Evolutionary conservation across 78 protist genomes (phyloP).

Genomic region (Protostelium mycophagum): DNA sequence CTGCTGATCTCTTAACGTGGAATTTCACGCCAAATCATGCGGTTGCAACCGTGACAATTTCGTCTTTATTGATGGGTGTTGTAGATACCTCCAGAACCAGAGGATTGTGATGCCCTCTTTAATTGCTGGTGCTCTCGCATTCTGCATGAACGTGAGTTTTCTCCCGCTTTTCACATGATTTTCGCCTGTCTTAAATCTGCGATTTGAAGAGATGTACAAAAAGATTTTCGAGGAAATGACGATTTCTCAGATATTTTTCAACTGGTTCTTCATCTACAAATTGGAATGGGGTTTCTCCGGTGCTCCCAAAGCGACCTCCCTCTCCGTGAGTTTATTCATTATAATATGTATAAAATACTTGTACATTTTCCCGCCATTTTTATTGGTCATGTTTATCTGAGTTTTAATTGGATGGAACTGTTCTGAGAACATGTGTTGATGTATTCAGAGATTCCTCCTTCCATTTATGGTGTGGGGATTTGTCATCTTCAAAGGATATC

Average conservation of each 20-base stretch:
- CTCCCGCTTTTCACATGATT: too few species aligned
- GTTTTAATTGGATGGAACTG: too few species aligned
- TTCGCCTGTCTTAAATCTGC: too few species aligned
- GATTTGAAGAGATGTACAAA: too few species aligned
- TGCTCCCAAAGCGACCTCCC: neutral
- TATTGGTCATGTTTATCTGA: too few species aligned
- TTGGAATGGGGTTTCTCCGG: neutral
- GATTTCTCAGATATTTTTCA: neutral
- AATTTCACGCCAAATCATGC: neutral
- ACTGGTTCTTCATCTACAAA: neutral
- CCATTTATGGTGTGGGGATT: neutral
- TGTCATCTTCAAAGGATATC: neutral
- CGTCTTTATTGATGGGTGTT: too few species aligned
- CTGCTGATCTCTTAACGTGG: too few species aligned
- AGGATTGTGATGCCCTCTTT: neutral
- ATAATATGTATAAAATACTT: too few species aligned
- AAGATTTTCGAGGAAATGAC: too few species aligned
- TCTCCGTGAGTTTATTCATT: neutral
- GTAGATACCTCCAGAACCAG: neutral
- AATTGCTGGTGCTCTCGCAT: neutral
- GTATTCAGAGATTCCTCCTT: neutral
- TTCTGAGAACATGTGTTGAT: neutral
- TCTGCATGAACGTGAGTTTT: neutral
- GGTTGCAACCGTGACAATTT: too few species aligned
- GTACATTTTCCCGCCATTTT: too few species aligned